Conservation (phyloP, 2,329 filamentous ascomycete genomes). For the Exophiala sideris region DNA sequence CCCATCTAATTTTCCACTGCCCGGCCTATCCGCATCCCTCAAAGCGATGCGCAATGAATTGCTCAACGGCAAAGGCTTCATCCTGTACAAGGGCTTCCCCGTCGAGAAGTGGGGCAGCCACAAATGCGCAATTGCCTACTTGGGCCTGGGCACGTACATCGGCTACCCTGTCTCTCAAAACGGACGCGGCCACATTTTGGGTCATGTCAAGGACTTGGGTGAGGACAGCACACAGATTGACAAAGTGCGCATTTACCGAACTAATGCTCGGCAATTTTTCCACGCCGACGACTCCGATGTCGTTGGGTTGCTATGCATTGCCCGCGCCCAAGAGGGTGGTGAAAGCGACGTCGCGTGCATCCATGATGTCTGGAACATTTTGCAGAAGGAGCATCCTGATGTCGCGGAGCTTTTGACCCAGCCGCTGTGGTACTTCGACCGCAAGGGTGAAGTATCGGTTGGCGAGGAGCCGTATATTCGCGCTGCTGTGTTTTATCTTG, state of each 20-base stretch:
- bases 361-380: conserved; percentile 76
- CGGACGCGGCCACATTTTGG: conserved; percentile 76
- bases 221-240: conserved; percentile 79
- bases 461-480: conserved; percentile 74
- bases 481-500: conserved; percentile 71
- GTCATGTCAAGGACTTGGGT: conserved; percentile 84
- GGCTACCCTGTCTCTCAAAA: conserved; percentile 90
- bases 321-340: conserved; percentile 74
- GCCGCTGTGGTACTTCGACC: conserved; percentile 88
- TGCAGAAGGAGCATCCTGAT: conserved; percentile 72
- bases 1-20: conserved; percentile 61
- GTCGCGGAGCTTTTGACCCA: conserved; percentile 70
- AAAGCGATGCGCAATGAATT: conserved; percentile 59
- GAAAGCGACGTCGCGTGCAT: conserved; percentile 78
- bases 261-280: conserved; percentile 80
- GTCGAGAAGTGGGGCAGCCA: conserved; percentile 70
- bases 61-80: conserved; percentile 84
- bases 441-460: conserved; percentile 75
- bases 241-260: conserved; percentile 85
- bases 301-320: conserved; percentile 77
- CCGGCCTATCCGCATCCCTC: conserved; percentile 54
- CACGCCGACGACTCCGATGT: conserved; percentile 80
- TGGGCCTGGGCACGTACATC: conserved; percentile 80
- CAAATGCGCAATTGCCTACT: conserved; percentile 84
- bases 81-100: conserved; percentile 83